Evolutionary conservation across 2,329 filamentous ascomycete genomes (phyloP).

Genomic region (Exophiala lecanii-corni): DNA sequence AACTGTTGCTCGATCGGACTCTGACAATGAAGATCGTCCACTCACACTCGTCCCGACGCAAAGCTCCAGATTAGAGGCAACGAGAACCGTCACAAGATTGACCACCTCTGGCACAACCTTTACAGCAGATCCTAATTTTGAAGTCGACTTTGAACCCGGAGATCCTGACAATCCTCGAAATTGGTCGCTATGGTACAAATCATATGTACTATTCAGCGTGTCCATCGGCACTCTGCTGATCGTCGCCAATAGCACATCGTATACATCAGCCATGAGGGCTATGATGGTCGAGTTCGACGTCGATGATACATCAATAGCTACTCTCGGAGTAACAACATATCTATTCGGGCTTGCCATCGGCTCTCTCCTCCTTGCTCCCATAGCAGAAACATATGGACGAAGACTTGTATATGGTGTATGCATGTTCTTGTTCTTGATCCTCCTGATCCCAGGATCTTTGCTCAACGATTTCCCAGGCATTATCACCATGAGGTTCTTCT

Average conservation of each 20-base stretch:
- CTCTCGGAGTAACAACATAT: conserved; percentile 74
- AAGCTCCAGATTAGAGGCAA: conserved; percentile 14
- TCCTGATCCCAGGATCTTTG: conserved; percentile 68
- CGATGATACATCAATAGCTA: conserved; percentile 55
- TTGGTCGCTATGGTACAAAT: conserved; percentile 60
- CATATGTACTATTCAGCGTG: conserved; percentile 51
- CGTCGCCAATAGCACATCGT: conserved; percentile 72
- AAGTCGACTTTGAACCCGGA: conserved; percentile 65
- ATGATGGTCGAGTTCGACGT: conserved; percentile 64
- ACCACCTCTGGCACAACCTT: conserved; percentile 44
- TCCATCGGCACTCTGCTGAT: conserved; percentile 55
- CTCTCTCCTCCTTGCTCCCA: conserved; percentile 66
- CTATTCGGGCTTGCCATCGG: conserved; percentile 69
- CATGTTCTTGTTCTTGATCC: conserved; percentile 58
- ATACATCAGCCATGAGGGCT: conserved; percentile 66
- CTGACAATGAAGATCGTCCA: conserved; percentile 18
- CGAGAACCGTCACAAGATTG: conserved; percentile 31
- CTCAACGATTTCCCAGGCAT: conserved; percentile 64
- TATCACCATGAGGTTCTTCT: conserved; percentile 69
- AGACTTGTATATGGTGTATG: conserved; percentile 62
- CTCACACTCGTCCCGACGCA: conserved; percentile 18
- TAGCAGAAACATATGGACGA: conserved; percentile 48
- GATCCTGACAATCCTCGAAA: conserved; percentile 63
- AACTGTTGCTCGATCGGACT: conserved; percentile 12
- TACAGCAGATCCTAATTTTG: conserved; percentile 57